A percentile compares a stretch with the other conserved stretches of the same genome.
These are phyloP conservation scores for Pseudogymnoascus destructans DNA, from an alignment of 2,329 filamentous ascomycete genomes.

Conservation along the genomic window DNA sequence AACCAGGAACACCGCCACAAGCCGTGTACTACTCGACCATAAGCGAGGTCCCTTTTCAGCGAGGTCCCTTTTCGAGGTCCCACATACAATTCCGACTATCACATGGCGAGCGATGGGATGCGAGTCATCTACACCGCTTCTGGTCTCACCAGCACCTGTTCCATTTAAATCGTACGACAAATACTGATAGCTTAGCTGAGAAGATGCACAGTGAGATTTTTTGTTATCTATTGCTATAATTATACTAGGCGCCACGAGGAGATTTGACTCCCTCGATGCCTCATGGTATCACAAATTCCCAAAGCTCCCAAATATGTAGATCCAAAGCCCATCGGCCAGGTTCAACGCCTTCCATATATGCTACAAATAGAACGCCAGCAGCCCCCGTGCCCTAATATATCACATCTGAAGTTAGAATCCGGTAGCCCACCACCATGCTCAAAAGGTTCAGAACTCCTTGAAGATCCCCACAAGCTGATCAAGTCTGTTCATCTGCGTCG, in stretches of 20 bases:
- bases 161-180: not conserved
- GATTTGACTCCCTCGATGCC: not conserved
- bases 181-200: not conserved
- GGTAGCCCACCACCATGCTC: not conserved
- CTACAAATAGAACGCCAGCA: not conserved
- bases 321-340: conserved; percentile 7
- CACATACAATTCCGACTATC: not conserved
- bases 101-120: not conserved
- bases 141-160: not conserved
- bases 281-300: conserved; percentile 7
- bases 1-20: conserved; percentile 1
- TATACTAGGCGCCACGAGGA: not conserved
- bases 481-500: conserved; percentile 65
- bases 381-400: not conserved
- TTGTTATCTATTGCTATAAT: not conserved
- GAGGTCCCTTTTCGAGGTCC: not conserved
- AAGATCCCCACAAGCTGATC: conserved; percentile 78
- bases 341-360: conserved; percentile 8
- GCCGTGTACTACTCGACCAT: not conserved
- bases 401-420: not conserved
- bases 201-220: conserved; percentile 2
- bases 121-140: not conserved
- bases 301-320: conserved; percentile 6
- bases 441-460: conserved; percentile 51
- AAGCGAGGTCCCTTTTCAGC: conserved; percentile 4